Conservation (phyloP, 2,329 filamentous ascomycete genomes). For the Cladosporium sp. region DNA sequence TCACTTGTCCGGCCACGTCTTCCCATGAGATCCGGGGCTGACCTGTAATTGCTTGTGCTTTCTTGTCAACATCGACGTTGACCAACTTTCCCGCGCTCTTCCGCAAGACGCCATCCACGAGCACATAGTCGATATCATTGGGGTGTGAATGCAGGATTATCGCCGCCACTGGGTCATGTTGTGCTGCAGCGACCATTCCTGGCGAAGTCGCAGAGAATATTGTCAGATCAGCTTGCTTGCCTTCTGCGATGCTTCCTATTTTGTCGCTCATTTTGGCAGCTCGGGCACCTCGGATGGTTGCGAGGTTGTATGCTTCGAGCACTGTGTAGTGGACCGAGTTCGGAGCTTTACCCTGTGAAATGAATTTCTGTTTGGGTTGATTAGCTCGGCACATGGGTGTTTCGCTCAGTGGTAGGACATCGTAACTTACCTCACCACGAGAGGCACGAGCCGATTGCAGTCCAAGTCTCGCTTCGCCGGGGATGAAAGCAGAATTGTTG, state of each 20-base stretch:
- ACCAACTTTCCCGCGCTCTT: constrained; percentile 34
- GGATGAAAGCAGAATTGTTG: constrained; percentile 29
- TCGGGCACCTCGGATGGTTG: constrained; percentile 44
- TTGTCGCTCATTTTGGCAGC: constrained; percentile 40
- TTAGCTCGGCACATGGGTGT: neutral
- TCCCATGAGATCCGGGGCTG: neutral
- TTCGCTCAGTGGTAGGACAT: neutral
- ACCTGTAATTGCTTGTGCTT: constrained; percentile 7
- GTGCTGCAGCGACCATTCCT: constrained; percentile 39
- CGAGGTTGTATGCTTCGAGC: constrained; percentile 48
- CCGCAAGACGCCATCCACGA: constrained; percentile 41
- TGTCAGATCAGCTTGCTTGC: constrained; percentile 47
- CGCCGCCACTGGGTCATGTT: constrained; percentile 41
- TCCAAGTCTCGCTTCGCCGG: constrained; percentile 32
- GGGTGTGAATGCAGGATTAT: constrained; percentile 41
- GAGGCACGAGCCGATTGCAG: constrained; percentile 31
- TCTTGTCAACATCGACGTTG: constrained; percentile 24
- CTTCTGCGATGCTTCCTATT: constrained; percentile 44
- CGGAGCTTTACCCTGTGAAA: constrained; percentile 23
- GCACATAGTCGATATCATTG: constrained; percentile 41
- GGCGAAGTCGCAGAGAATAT: constrained; percentile 43
- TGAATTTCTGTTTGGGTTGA: constrained; percentile 15
- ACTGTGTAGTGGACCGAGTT: constrained; percentile 30
- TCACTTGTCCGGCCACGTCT: constrained; percentile 11
- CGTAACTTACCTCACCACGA: constrained; percentile 23